phyloP scores from a whole-genome alignment of 2,329 filamentous ascomycete genomes.

The Myriosclerotinia scirpicola region DNA sequence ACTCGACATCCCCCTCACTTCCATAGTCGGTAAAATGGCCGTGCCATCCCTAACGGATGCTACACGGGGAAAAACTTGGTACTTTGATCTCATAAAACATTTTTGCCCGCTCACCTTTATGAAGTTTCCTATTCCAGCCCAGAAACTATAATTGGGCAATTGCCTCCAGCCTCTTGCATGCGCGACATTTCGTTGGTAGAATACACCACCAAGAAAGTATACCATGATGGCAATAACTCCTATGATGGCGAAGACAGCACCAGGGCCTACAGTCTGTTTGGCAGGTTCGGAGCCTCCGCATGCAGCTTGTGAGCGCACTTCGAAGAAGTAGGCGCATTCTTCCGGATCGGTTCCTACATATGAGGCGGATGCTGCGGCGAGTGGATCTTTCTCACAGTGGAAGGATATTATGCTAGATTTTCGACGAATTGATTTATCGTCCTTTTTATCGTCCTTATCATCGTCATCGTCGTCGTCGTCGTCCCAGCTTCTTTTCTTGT shows the following conservation, averaged over 20 bases:
- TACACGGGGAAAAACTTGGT: conserved; percentile 36
- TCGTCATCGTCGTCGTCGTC: conserved; percentile 43
- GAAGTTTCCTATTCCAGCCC: conserved; percentile 84
- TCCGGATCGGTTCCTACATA: conserved; percentile 84
- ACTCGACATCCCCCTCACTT: conserved; percentile 33
- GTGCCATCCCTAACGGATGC: conserved; percentile 38
- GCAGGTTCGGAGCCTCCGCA: conserved; percentile 69
- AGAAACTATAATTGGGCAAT: conserved; percentile 89
- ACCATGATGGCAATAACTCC: conserved; percentile 73
- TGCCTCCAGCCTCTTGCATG: conserved; percentile 95
- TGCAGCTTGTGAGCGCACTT: conserved; percentile 80
- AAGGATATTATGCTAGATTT: conserved; percentile 91
- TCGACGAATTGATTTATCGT: conserved; percentile 44
- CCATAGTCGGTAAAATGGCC: conserved; percentile 39
- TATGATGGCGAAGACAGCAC: conserved; percentile 87
- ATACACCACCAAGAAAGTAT: conserved; percentile 88
- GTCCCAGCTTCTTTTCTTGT: conserved; percentile 42
- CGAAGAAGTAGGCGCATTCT: conserved; percentile 94
- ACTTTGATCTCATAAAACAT: conserved; percentile 35
- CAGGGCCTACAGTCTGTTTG: conserved; percentile 68
- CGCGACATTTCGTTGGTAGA: conserved; percentile 92
- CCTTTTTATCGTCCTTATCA: conserved; percentile 32
- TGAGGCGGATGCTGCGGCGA: conserved; percentile 68
- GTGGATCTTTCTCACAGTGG: conserved; percentile 82
- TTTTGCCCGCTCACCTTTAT: conserved; percentile 62